Evolutionary conservation across 192 early-diverging fungal genomes (phyloP).

Genomic region (Jimgerdemannia flammicorona): DNA sequence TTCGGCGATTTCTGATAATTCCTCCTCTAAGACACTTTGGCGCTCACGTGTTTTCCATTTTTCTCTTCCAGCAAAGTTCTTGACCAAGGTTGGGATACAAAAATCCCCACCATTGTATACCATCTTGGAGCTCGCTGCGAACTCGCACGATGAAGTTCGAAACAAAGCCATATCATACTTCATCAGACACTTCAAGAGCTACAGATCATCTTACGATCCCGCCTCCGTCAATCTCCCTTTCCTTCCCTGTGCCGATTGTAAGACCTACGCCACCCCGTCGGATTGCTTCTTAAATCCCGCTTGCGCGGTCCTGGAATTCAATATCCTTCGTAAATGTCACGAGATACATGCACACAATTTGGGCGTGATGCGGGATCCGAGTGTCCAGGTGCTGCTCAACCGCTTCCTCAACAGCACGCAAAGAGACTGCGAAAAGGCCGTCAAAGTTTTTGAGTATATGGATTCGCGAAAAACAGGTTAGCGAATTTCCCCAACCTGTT

Average conservation of each 20-base stretch:
- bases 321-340: slow-evolving; percentile 53
- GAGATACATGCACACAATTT: slow-evolving; percentile 52
- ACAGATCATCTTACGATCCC: slow-evolving; percentile 57
- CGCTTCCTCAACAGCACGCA: slow-evolving; percentile 20
- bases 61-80: too few species aligned
- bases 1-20: too few species aligned
- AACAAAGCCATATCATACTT: slow-evolving; percentile 62
- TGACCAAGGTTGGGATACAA: slow-evolving; percentile 47
- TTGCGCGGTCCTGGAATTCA: slow-evolving; percentile 62
- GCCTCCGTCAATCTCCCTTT: slow-evolving; percentile 46
- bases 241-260: slow-evolving; percentile 41
- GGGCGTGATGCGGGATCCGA: slow-evolving; percentile 62
- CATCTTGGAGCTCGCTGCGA: slow-evolving; percentile 37
- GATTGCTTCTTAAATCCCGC: slow-evolving; percentile 63
- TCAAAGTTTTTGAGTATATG: slow-evolving; percentile 63
- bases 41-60: too few species aligned
- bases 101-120: slow-evolving; percentile 29
- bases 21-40: too few species aligned
- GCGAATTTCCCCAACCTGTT: too few species aligned
- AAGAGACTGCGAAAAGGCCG: slow-evolving; percentile 36
- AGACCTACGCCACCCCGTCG: slow-evolving; percentile 44
- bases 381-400: slow-evolving; percentile 29
- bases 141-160: slow-evolving; percentile 12
- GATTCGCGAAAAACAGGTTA: slow-evolving; percentile 27
- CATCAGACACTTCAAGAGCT: slow-evolving; percentile 56